Conservation (phyloP, 345 rosid species). For the Citrus medica region DNA sequence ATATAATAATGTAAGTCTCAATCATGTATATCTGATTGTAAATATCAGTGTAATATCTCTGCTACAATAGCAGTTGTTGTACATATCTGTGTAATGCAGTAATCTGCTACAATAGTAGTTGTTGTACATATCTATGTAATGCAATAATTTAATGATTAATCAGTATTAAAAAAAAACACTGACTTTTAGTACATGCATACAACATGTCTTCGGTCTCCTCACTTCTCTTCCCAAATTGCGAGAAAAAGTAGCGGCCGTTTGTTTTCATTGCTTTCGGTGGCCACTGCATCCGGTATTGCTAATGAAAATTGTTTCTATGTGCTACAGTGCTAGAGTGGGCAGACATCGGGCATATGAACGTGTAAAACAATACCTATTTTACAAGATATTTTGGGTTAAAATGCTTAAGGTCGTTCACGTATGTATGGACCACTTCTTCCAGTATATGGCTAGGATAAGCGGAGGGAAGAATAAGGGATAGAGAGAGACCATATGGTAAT, state of each 20-base stretch:
- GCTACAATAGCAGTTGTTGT: no score
- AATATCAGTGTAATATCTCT: no score
- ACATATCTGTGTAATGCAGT: no score
- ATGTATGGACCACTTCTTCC: background rate
- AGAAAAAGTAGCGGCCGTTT: background rate
- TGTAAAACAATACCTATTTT: background rate
- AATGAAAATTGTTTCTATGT: background rate
- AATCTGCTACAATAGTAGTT: no score
- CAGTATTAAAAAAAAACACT: no score
- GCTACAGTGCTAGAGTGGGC: background rate
- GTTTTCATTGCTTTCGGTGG: background rate
- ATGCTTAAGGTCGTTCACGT: background rate
- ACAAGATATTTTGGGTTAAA: background rate
- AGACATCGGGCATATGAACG: background rate
- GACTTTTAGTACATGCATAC: no score
- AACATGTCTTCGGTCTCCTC: background rate
- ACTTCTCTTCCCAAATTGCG: background rate
- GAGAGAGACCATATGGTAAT: no score
- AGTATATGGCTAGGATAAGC: background rate
- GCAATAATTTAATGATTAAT: no score
- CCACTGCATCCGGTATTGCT: background rate
- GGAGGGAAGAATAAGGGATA: background rate
- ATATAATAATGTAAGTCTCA: no score
- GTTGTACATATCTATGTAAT: no score
- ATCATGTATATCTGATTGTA: no score